These are phyloP conservation scores for Laetiporus sulphureus DNA, from an alignment of 1,284 basidiomycete species.

Conservation along the genomic window DNA sequence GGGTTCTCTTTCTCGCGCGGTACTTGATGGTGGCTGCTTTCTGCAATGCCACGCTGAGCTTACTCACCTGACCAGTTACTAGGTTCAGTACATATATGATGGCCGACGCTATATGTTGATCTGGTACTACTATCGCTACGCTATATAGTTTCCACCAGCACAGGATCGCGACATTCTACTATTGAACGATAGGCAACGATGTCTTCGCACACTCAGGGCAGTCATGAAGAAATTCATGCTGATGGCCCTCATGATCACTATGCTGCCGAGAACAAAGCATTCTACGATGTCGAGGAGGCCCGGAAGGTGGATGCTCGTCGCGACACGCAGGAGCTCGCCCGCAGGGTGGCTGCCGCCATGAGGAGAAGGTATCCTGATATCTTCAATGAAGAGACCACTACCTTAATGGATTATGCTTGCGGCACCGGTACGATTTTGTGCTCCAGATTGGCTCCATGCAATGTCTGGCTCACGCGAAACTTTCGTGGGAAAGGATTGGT, in stretches of 20 bases:
- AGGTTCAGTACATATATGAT: too few relatives aligned
- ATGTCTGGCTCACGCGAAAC: neutral
- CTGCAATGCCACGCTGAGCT: too few relatives aligned
- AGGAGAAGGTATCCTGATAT: conserved; percentile 30
- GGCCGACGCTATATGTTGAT: too few relatives aligned
- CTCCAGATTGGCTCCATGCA: too few relatives aligned
- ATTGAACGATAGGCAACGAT: neutral
- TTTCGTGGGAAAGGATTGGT: conserved; percentile 39
- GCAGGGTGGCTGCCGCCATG: conserved; percentile 36
- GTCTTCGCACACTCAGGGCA: neutral
- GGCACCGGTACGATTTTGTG: conserved; percentile 59
- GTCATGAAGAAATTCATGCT: conserved; percentile 5
- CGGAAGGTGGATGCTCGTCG: conserved; percentile 24
- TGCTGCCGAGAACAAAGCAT: conserved; percentile 25
- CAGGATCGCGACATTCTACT: too few relatives aligned
- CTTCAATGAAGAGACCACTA: conserved; percentile 50
- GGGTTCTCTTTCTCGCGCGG: too few relatives aligned
- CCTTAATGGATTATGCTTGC: conserved; percentile 66
- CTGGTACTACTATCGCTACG: too few relatives aligned
- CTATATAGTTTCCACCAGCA: too few relatives aligned
- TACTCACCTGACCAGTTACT: too few relatives aligned
- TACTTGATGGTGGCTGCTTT: too few relatives aligned
- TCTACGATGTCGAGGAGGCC: conserved; percentile 27
- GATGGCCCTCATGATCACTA: conserved; percentile 19
- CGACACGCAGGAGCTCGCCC: conserved; percentile 19